These are phyloP conservation scores for Coriaria nepalensis DNA, from an alignment of 306 rosid species.

Conservation along the genomic window DNA sequence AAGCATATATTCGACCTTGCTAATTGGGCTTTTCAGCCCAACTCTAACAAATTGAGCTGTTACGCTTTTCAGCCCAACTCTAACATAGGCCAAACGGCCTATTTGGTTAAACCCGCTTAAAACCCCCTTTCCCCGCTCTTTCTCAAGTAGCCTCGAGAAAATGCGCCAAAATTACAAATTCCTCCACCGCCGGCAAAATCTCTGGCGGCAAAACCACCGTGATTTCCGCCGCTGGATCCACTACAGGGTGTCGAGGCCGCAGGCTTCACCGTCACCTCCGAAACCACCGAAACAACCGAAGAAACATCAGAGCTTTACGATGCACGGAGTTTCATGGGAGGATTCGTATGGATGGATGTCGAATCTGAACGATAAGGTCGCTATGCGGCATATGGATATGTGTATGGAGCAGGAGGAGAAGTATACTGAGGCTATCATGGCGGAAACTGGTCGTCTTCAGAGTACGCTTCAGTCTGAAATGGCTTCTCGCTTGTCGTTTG, in stretches of 20 bases:
- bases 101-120: too few species aligned
- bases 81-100: too few species aligned
- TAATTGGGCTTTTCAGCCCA: too few species aligned
- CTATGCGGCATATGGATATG: constrained; percentile 89
- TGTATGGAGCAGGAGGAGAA: constrained; percentile 97
- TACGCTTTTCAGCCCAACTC: too few species aligned
- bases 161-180: constrained; percentile 17
- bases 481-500: constrained; percentile 67
- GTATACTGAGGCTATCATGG: constrained; percentile 68
- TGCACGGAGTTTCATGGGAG: constrained; percentile 66
- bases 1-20: too few species aligned
- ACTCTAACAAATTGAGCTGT: too few species aligned
- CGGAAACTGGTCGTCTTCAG: constrained; percentile 50
- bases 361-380: constrained; percentile 59
- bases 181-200: constrained; percentile 15
- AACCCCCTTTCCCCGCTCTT: too few species aligned
- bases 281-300: constrained; percentile 70
- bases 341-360: constrained; percentile 94
- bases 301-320: constrained; percentile 59
- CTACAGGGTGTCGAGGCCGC: constrained; percentile 25
- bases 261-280: constrained; percentile 27
- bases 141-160: too few species aligned
- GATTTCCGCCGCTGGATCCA: constrained; percentile 22
- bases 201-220: background rate
- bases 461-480: constrained; percentile 74